Base-by-base conservation (phyloP, 1,284 basidiomycete species). In the Dichomitus squalens region DNA sequence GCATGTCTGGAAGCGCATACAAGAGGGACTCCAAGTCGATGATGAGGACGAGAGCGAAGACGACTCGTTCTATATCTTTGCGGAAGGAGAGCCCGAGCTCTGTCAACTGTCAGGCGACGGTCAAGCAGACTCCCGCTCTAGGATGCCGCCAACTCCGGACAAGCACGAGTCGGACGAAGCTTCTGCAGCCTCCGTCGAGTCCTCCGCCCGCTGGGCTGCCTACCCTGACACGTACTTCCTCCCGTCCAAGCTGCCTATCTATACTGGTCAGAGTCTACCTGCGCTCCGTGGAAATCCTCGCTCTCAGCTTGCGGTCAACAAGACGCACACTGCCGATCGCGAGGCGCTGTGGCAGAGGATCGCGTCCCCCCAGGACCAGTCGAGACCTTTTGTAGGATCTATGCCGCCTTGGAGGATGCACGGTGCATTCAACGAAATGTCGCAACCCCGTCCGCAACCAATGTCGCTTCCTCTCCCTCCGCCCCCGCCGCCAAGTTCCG, bases 201-300 rank as follows among this genome's bases (percentile, higher is more conserved):
- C 50, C 7, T 41, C 38, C 8, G 69, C 63, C 25, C 78, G 88
- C 46, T 90, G 88, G 88, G 88, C 86, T 4, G 66, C 60, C 27
- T 91, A 87, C 63, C 84, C 87, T 3, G 67, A 74, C 31, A 79
- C 80, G 3, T 79, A 84, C 60, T 90, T 90, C 67, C 81, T 80
- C 8, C 85, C 75, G 23, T 72, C 75, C 23, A 74, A 77, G 27
- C 79, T 90, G 11, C 80, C 84, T 1, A 61, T 84, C 1, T 89
- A 87, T 66, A 76, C 71, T 20, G 79, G 79, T 39, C 49, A 57
- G 23, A 56, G 65, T 38, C 70, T 83, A 53, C 76, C 81, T 5
- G 41, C 50, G 1, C 8, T 57, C 2, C 49, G 52, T 7, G 49
- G 52, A n/a, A 27, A 53, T 46, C 48, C 57, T 35, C 60, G 55